These are phyloP conservation scores for Lobosporangium transversale DNA, from an alignment of 192 early-diverging fungal genomes.

Conservation along the genomic window DNA sequence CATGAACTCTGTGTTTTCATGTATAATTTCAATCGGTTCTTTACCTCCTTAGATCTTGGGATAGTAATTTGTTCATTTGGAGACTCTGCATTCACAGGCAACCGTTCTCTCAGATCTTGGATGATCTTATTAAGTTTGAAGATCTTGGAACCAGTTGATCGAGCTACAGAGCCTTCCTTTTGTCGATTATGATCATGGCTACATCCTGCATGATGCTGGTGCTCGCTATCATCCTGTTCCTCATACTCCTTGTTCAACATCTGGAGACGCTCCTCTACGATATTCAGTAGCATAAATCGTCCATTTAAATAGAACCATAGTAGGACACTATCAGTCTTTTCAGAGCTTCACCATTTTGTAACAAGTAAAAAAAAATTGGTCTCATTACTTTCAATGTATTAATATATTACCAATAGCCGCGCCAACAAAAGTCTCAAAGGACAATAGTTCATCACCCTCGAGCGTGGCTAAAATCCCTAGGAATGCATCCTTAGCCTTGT, in stretches of 20 bases:
- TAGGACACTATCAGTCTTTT: no score
- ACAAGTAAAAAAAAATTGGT: no score
- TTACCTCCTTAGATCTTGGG: constrained; percentile 59
- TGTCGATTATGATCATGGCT: constrained; percentile 20
- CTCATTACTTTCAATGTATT: no score
- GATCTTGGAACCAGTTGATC: constrained; percentile 39
- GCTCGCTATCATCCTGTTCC: constrained; percentile 15
- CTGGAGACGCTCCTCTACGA: constrained; percentile 45
- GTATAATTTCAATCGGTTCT: neutral
- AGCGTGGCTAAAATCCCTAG: constrained; percentile 37
- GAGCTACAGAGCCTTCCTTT: constrained; percentile 17
- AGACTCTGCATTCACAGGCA: constrained; percentile 65
- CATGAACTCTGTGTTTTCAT: no score
- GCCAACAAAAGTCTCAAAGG: constrained; percentile 50
- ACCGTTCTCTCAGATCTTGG: constrained; percentile 57
- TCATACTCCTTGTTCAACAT: constrained; percentile 36
- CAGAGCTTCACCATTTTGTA: no score
- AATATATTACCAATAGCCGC: constrained; percentile 42
- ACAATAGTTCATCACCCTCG: constrained; percentile 45
- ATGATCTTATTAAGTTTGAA: constrained; percentile 60
- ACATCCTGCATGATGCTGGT: constrained; percentile 43
- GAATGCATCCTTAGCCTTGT: constrained; percentile 47
- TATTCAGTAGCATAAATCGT: no score
- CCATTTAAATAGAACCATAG: no score
- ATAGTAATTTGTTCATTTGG: constrained; percentile 60